A percentile compares a stretch with the other conserved stretches of the same genome.
phyloP scores from a whole-genome alignment of 2,329 filamentous ascomycete genomes.

The Fusarium clavum region DNA sequence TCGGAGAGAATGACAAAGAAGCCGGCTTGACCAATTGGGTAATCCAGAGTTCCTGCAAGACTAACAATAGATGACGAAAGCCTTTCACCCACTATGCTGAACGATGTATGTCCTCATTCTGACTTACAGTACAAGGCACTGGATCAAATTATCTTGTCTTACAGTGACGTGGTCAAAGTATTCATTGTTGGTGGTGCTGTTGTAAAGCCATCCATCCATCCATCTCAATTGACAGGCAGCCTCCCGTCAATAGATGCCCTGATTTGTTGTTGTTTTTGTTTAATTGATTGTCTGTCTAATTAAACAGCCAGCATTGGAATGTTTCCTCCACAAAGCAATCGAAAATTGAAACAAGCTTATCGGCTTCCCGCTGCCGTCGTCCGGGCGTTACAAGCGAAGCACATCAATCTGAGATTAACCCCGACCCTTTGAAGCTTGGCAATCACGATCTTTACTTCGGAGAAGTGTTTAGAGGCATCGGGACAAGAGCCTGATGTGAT shows the following conservation, averaged over 20 bases:
- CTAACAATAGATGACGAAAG: conserved; percentile 23
- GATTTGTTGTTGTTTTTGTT: conserved; percentile 1
- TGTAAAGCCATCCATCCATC: conserved; percentile 30
- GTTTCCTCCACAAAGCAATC: conserved; percentile 18
- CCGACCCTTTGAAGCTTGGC: conserved; percentile 25
- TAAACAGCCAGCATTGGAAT: neutral
- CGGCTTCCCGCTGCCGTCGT: conserved; percentile 30
- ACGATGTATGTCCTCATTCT: conserved; percentile 13
- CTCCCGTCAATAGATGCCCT: conserved; percentile 32
- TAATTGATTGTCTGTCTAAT: conserved; percentile 7
- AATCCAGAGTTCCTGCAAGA: conserved; percentile 18
- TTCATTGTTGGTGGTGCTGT: conserved; percentile 4
- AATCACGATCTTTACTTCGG: conserved; percentile 15
- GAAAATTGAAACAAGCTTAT: conserved; percentile 40
- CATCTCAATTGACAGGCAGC: conserved; percentile 14
- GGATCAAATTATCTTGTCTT: conserved; percentile 4
- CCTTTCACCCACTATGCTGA: conserved; percentile 9
- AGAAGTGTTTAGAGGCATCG: neutral
- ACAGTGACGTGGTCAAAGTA: conserved; percentile 24
- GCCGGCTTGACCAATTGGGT: conserved; percentile 23
- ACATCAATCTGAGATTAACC: conserved; percentile 16
- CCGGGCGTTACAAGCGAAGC: conserved; percentile 2
- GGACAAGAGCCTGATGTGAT: neutral
- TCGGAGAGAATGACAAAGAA: conserved; percentile 4
- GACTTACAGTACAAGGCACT: conserved; percentile 13